phyloP scores from a whole-genome alignment of 2,329 filamentous ascomycete genomes.

The Penicillium psychrosexuale region DNA sequence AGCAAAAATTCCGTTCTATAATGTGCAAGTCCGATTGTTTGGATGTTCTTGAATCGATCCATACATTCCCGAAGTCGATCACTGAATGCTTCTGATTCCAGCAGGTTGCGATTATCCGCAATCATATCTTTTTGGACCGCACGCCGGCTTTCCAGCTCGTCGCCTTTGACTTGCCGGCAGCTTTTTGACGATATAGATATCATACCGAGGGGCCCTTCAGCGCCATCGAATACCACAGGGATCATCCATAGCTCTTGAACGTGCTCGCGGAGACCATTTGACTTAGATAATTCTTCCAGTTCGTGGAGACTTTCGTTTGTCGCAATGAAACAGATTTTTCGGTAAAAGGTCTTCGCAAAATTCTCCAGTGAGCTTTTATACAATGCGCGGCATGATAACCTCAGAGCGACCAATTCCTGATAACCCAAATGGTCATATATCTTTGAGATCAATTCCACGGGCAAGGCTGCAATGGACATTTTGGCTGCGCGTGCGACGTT shows the following conservation, averaged over 20 bases:
- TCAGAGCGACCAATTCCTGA: conserved; percentile 10
- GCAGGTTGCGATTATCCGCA: conserved; percentile 5
- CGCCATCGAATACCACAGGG: conserved; percentile 6
- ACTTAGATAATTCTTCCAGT: conserved; percentile 10
- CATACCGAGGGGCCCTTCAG: conserved; percentile 2
- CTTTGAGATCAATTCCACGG: conserved; percentile 10
- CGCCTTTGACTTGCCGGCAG: conserved; percentile 8
- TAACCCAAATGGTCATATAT: conserved; percentile 8
- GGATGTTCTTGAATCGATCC: conserved; percentile 5
- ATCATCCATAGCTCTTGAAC: conserved; percentile 16
- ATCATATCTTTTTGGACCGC: conserved; percentile 3
- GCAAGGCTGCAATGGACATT: conserved; percentile 4
- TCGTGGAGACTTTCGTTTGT: conserved; percentile 14
- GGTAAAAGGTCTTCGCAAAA: conserved; percentile 7
- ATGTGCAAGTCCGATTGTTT: conserved; percentile 12
- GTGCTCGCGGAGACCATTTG: conserved; percentile 8
- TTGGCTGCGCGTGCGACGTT: conserved; percentile 1
- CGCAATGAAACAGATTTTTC: conserved; percentile 14
- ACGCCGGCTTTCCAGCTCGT: conserved; percentile 2
- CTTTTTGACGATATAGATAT: conserved; percentile 8
- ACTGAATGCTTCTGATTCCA: conserved; percentile 9
- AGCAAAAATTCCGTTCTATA: conserved; percentile 11
- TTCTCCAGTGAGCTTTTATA: conserved; percentile 8
- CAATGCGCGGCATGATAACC: conserved; percentile 15
- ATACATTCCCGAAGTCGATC: conserved; percentile 7